phyloP scores from a whole-genome alignment of 768 basidiomycete genomes.

The Phylloporus arenicola region DNA sequence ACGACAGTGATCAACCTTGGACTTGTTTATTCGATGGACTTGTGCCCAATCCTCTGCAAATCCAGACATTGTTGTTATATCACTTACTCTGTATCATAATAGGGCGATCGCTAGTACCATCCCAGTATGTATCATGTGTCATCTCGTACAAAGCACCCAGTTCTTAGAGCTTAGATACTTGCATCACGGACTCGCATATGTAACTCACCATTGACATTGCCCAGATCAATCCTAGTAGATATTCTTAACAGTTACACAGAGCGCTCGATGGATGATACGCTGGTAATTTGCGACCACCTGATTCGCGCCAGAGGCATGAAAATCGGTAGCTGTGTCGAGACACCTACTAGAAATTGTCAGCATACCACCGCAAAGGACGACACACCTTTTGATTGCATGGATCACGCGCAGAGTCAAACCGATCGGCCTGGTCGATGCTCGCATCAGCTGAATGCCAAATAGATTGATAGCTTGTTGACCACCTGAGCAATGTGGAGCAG shows the following conservation, averaged over 20 bases:
- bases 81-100: conserved; percentile 3
- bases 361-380: no score
- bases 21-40: neutral
- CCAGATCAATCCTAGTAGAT: neutral
- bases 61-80: neutral
- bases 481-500: no score
- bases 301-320: no score
- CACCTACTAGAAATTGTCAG: no score
- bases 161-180: neutral
- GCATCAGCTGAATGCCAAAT: no score
- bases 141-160: neutral
- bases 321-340: no score
- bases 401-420: no score
- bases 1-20: neutral
- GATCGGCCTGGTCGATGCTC: no score
- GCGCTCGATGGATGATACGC: neutral
- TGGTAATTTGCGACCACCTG: no score
- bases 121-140: neutral
- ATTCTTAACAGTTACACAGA: neutral
- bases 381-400: no score
- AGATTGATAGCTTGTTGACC: no score
- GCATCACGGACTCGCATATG: conserved; percentile 6
- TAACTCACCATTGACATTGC: neutral
- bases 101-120: conserved; percentile 1
- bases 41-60: neutral